Percentiles rank a stretch among this genome's conserved stretches.
Conservation (phyloP, 192 early-diverging fungal genomes). For the Diversispora eburnea region DNA sequence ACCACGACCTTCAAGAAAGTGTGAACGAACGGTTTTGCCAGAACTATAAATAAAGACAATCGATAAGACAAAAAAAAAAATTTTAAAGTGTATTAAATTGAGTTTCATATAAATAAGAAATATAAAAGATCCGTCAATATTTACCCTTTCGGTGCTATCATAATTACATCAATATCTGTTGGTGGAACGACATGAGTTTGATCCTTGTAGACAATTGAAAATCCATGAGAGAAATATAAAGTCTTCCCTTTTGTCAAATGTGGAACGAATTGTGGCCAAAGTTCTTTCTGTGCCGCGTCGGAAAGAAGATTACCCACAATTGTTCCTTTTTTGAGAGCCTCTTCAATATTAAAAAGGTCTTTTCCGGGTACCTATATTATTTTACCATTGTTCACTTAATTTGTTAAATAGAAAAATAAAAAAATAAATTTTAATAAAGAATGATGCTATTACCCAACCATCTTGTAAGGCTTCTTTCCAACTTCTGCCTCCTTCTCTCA, state of each 20-base stretch:
- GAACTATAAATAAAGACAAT: constrained; percentile 50
- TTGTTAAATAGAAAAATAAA: neutral
- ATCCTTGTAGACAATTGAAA: constrained; percentile 89
- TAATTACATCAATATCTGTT: constrained; percentile 90
- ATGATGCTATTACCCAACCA: constrained; percentile 67
- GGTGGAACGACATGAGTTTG: constrained; percentile 89
- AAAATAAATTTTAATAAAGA: no score
- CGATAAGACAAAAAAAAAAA: no score
- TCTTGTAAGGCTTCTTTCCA: constrained; percentile 90
- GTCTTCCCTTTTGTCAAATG: constrained; percentile 95
- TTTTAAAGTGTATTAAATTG: no score
- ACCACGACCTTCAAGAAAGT: constrained; percentile 94
- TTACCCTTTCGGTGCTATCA: constrained; percentile 89
- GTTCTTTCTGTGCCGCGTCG: constrained; percentile 91
- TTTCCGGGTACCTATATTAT: constrained; percentile 68
- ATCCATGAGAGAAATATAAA: constrained; percentile 97
- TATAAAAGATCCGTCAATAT: neutral
- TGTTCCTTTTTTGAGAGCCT: constrained; percentile 85
- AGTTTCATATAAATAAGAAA: neutral
- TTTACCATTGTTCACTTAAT: neutral
- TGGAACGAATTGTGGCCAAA: constrained; percentile 83
- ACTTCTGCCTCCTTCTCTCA: constrained; percentile 81
- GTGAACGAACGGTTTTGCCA: constrained; percentile 89
- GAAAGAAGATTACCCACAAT: constrained; percentile 94
- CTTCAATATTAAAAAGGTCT: constrained; percentile 89